Percentiles rank a stretch among this genome's conserved stretches.
Conservation (phyloP, 1,139 yeast genomes). For the Arxiozyma bovina region DNA sequence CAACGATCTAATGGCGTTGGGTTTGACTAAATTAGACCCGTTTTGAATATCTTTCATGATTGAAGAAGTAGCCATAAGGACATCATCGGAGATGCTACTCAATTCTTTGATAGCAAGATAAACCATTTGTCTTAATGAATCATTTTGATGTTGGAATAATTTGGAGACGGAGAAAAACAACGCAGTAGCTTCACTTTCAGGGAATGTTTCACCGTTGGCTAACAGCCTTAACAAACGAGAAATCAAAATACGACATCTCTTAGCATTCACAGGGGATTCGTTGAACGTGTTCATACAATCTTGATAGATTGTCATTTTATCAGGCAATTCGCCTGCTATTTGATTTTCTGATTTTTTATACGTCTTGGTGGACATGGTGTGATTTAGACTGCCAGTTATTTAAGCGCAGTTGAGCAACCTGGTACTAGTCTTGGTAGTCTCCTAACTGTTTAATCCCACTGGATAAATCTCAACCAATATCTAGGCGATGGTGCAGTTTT, state of each 20-base stretch:
- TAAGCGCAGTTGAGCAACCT: not conserved
- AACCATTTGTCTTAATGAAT: slow-evolving; percentile 85
- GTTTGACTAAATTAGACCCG: slow-evolving; percentile 77
- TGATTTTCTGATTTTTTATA: slow-evolving; percentile 80
- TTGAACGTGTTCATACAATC: slow-evolving; percentile 91
- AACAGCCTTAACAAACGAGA: slow-evolving; percentile 57
- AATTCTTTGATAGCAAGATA: slow-evolving; percentile 90
- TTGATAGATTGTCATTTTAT: slow-evolving; percentile 95
- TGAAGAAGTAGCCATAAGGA: slow-evolving; percentile 93
- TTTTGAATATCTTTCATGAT: slow-evolving; percentile 96
- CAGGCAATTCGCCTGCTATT: slow-evolving; percentile 60
- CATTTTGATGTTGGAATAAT: slow-evolving; percentile 87
- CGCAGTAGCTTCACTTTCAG: slow-evolving; percentile 82
- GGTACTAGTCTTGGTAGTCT: not conserved
- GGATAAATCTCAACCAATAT: not conserved
- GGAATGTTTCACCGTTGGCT: slow-evolving; percentile 81
- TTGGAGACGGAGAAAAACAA: slow-evolving; percentile 90
- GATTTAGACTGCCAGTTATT: not conserved
- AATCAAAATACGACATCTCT: slow-evolving; percentile 67
- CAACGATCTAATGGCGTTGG: slow-evolving; percentile 89
- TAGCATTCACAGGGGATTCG: slow-evolving; percentile 83
- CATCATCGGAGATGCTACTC: slow-evolving; percentile 76
- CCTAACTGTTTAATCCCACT: not conserved
- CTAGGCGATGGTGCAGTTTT: no score
- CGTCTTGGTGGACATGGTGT: slow-evolving; percentile 61